A percentile compares a stretch with the other conserved stretches of the same genome.
Conservation (phyloP, 768 basidiomycete genomes). For the Boletus vermiculosoides region DNA sequence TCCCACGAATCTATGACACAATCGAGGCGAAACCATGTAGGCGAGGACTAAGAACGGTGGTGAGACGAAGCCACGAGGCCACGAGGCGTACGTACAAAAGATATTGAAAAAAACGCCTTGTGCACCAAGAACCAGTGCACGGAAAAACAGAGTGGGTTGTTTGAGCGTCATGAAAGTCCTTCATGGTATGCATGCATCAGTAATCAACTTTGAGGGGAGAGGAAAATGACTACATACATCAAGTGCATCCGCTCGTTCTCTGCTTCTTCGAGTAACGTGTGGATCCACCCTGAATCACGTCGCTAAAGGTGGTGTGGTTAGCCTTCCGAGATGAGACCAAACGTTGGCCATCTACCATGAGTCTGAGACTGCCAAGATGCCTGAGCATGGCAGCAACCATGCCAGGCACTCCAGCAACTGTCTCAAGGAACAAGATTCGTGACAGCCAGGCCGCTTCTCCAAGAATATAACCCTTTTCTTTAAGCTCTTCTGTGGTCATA, state of each 20-base stretch:
- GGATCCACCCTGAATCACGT: conserved; percentile 77
- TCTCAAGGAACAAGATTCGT: conserved; percentile 75
- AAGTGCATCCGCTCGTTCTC: conserved; percentile 98
- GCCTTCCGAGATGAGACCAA: conserved; percentile 1
- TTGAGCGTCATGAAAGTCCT: conserved; percentile 96
- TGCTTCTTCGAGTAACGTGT: conserved; percentile 89
- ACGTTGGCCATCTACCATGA: conserved; percentile 60
- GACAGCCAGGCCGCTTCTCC: conserved; percentile 73
- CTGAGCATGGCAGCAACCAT: conserved; percentile 91
- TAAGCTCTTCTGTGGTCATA: conserved; percentile 71
- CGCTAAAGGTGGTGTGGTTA: conserved; percentile 32
- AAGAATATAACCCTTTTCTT: conserved; percentile 71
- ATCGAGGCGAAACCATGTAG: conserved; percentile 72
- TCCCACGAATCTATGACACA: conserved; percentile 90
- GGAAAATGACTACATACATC: conserved; percentile 46
- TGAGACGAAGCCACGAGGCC: conserved; percentile 13
- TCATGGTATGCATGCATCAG: conserved; percentile 15
- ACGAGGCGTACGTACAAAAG: conserved; percentile 59
- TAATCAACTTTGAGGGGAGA: conserved; percentile 8
- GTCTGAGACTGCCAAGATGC: conserved; percentile 83
- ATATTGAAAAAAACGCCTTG: conserved; percentile 91
- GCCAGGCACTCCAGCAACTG: conserved; percentile 91
- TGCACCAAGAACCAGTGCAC: conserved; percentile 79
- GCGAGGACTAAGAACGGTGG: conserved; percentile 52
- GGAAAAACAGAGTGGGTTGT: conserved; percentile 77